Percentiles rank a stretch among this genome's conserved stretches.
Conservation (phyloP, 2,329 filamentous ascomycete genomes). For the Aspergillus clavatus region DNA sequence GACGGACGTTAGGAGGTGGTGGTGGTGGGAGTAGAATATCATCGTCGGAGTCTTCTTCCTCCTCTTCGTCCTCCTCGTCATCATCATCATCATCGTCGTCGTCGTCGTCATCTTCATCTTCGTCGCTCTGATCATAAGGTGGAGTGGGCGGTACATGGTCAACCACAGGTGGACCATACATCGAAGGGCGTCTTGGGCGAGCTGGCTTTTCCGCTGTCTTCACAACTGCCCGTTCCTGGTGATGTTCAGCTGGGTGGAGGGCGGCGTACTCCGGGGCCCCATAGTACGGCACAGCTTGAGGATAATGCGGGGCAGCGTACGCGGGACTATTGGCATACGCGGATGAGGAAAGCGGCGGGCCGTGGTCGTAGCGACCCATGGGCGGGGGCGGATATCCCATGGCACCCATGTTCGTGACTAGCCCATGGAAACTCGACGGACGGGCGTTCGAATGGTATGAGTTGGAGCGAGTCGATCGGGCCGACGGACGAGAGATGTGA, state of each 20-base stretch:
- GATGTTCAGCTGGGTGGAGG: conserved; percentile 23
- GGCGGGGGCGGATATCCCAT: conserved; percentile 27
- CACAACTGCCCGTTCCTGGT: conserved; percentile 33
- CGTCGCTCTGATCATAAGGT: conserved; percentile 19
- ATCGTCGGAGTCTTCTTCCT: not conserved
- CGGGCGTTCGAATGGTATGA: conserved; percentile 35
- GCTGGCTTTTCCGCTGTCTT: conserved; percentile 28
- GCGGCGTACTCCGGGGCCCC: conserved; percentile 21
- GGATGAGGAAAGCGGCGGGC: conserved; percentile 35
- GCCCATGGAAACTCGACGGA: conserved; percentile 38
- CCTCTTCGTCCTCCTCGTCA: conserved; percentile 24
- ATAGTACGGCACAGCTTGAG: conserved; percentile 25
- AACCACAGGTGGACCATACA: conserved; percentile 32
- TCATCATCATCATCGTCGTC: conserved; percentile 25
- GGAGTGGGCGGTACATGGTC: conserved; percentile 29
- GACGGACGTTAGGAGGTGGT: conserved; percentile 24
- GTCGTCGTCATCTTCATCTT: conserved; percentile 23
- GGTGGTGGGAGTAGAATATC: conserved; percentile 23
- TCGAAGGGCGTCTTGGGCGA: conserved; percentile 28
- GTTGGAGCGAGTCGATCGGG: conserved; percentile 28
- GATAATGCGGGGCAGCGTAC: conserved; percentile 32
- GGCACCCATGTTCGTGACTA: conserved; percentile 27
- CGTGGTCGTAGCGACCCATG: conserved; percentile 30
- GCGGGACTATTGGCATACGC: conserved; percentile 30
- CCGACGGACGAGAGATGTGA: conserved; percentile 26